Evolutionary conservation across 768 basidiomycete genomes (phyloP).

Genomic region (Phaffia australis): DNA sequence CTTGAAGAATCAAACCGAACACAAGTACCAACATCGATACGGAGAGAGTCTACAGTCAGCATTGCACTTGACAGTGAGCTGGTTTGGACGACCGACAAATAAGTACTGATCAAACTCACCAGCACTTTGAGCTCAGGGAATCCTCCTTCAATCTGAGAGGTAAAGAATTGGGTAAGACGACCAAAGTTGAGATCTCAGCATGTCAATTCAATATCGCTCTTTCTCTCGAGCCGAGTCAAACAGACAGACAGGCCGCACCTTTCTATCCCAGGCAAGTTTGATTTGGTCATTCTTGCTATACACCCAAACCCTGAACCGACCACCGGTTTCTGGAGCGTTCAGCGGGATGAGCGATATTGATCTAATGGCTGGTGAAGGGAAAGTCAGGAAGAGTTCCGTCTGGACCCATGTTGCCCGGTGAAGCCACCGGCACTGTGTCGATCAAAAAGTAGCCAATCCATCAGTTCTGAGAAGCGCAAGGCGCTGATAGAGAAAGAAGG

Average conservation of each 20-base stretch:
- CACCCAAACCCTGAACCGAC: constrained; percentile 86
- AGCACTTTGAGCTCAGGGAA: constrained; percentile 83
- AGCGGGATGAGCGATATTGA: constrained; percentile 63
- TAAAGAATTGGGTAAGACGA: not conserved
- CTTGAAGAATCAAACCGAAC: constrained; percentile 39
- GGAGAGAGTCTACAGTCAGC: not conserved
- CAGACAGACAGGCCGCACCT: constrained; percentile 40
- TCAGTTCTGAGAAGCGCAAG: constrained; percentile 8
- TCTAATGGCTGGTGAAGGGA: constrained; percentile 63
- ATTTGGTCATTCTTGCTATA: constrained; percentile 36
- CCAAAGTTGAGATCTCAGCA: not conserved
- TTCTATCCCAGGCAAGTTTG: constrained; percentile 67
- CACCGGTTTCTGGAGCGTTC: constrained; percentile 69
- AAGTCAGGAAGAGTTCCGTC: constrained; percentile 82
- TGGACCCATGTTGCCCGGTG: constrained; percentile 73
- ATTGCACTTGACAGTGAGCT: not conserved
- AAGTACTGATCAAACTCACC: constrained; percentile 43
- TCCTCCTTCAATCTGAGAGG: constrained; percentile 52
- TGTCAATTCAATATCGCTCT: not conserved
- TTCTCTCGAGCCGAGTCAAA: not conserved
- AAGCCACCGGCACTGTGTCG: constrained; percentile 1
- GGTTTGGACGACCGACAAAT: not conserved
- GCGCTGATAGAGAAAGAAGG: constrained; percentile 3
- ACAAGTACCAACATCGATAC: not conserved
- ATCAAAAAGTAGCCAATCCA: constrained; percentile 13